Base-by-base conservation (phyloP, 257 asterid species). In the Nicotiana sylvestris region DNA sequence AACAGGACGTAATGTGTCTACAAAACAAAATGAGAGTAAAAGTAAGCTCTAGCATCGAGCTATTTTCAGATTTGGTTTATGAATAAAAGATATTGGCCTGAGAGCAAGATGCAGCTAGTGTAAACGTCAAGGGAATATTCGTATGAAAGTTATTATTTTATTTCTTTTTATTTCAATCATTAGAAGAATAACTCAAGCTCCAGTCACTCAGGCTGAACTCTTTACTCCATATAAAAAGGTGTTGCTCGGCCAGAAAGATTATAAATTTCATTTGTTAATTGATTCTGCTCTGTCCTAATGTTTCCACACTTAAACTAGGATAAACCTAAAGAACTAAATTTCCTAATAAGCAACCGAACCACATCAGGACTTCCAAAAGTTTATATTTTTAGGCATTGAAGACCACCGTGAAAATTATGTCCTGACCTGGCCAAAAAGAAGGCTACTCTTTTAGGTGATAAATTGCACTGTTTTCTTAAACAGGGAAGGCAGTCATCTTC, bases 1-100 rank as follows among this genome's bases (percentile, higher is more conserved):
- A 92, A 83, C 39, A 91, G 78, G 69, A 92, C 92, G 25, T 92
- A 92, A 83, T 90, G 90, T 37, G 96, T 89, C 96, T 92, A 32
- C 86, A 78, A 35, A 81, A 53, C 61, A 80, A 76, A 57, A 51
- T 43, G 82, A 64, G n/a, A 66, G 65, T 43, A 27, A 25, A 3
- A 7, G 7, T 68, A 58, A 88, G 82, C 58, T 57, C 25, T 55
- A 33, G 72, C 68, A 39, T 37, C 8, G 30, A 46, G 55, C 58
- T 37, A 43, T 11, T 70, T 70, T 70, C 35, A 70, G 58, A 39
- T 21, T 51, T 18, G 58, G 21, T 70, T 6, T 43, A 32, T 10
- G 56, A 68, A 43, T 70, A 70, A 70, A 29, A 70, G 58, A 70
- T 43, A 70, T 43, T 29, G 4, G 58, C 57, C 33, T 70, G 46